Evolutionary conservation across 352 stramenopile genomes (phyloP), one percentile per base, ranked within the genome.

Genomic region (Phytophthora macrochlamydospora): DNA sequence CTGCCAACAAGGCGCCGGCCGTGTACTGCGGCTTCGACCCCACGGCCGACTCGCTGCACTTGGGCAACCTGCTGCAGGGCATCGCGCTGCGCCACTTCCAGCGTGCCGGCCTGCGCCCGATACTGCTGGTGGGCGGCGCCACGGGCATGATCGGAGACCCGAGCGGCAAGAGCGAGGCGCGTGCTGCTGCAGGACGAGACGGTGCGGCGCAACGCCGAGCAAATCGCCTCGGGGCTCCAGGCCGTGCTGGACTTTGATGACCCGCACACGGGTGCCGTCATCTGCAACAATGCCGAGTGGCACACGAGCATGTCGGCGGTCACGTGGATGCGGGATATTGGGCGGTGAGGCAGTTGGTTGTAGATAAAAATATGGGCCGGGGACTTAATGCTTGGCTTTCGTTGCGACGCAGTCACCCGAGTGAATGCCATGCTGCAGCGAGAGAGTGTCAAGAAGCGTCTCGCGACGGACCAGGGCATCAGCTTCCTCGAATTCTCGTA

Each of bases 401-500:
- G 4, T 11, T 9, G 43, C 9, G 35, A 40, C 9, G 4, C 51
- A 91, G 87, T 45, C 85, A 94, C 66, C 72, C 98, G 97, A 40
- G 97, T 99, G 46, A 99, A 98, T 74, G 85, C 94, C n/a, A 99
- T 99, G 98, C 76, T 99, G 49, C 85, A 85, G 44, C 97, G 98
- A 62, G 98, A 99, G 62, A 99, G 94, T 55, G 98, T 99, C 9
- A 98, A 98, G 73, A 93, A 98, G 76, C 89, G 98, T 13, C 81
- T 99, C 31, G 79, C 92, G 45, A 90, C 92, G 38, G 97, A 99
- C 67, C 91, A 97, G 30, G 93, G 93, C 48, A 95, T 99, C 75
- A 98, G 89, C 61, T 99, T 99, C 80, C 91, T 99, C 57, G 98
- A 99, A 86, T 99, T 99, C 69, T 99, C 98, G 66, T 99, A 99